phyloP scores from a whole-genome alignment of 257 asterid genomes.

The Galeopsis tetrahit region DNA sequence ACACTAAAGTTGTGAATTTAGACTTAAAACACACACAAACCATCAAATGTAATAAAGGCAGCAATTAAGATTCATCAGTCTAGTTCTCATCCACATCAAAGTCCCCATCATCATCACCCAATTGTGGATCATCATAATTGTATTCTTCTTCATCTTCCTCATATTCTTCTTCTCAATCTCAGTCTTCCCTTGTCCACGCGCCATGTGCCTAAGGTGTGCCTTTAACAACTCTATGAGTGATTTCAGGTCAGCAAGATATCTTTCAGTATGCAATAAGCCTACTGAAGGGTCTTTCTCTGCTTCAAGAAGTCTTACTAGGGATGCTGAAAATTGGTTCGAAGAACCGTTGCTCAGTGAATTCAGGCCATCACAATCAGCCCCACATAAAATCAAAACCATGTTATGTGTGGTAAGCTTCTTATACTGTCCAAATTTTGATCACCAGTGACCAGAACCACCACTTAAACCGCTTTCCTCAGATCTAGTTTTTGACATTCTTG shows the following conservation, averaged over 20 bases:
- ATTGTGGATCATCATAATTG: too few species aligned
- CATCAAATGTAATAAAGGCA: too few species aligned
- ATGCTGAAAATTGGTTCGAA: constrained; percentile 40
- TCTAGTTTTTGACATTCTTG: constrained; percentile 31
- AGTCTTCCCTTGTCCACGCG: too few species aligned
- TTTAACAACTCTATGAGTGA: constrained; percentile 9
- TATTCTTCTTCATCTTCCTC: too few species aligned
- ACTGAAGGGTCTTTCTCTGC: constrained; percentile 44
- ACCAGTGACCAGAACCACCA: neutral
- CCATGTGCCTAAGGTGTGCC: too few species aligned
- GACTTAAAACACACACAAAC: too few species aligned
- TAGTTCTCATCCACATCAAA: too few species aligned
- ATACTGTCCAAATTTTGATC: neutral
- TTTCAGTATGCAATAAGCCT: constrained; percentile 61
- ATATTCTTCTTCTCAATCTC: too few species aligned
- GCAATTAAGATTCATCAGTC: too few species aligned
- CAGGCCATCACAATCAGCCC: constrained; percentile 40
- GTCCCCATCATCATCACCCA: too few species aligned
- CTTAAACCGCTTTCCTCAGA: constrained; percentile 19
- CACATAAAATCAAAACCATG: constrained; percentile 55
- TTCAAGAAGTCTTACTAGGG: constrained; percentile 44
- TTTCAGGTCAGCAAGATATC: constrained; percentile 83
- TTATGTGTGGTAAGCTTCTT: constrained; percentile 65
- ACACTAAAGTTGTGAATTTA: too few species aligned
- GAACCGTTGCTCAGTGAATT: constrained; percentile 59